Evolutionary conservation across 2,329 filamentous ascomycete genomes (phyloP).

Genomic region (Neonectria magnoliae): DNA sequence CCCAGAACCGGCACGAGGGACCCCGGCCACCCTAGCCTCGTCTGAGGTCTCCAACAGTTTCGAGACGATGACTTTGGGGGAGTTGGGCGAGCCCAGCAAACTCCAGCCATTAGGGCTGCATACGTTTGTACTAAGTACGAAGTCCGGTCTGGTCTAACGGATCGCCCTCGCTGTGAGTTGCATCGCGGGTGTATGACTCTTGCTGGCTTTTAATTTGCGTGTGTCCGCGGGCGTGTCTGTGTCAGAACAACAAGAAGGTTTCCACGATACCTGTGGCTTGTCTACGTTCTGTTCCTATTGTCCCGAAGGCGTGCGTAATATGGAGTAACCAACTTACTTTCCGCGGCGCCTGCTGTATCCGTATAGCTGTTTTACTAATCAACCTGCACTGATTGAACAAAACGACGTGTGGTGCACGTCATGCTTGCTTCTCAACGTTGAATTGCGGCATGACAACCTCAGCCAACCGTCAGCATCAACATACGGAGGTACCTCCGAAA

Average conservation of each 20-base stretch:
- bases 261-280: neutral
- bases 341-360: neutral
- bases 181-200: conserved; percentile 9
- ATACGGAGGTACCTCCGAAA: neutral
- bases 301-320: neutral
- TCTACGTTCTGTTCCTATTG: neutral
- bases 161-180: conserved; percentile 20
- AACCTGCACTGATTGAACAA: conserved; percentile 3
- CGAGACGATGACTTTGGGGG: conserved; percentile 6
- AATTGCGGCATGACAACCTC: conserved; percentile 4
- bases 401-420: conserved; percentile 9
- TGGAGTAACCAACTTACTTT: neutral
- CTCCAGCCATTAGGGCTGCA: conserved; percentile 21
- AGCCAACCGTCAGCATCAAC: conserved; percentile 13
- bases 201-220: neutral
- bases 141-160: conserved; percentile 3
- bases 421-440: conserved; percentile 20
- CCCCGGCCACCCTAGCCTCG: conserved; percentile 1
- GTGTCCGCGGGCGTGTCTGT: neutral
- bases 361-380: conserved; percentile 8
- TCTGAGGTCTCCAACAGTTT: neutral
- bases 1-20: conserved; percentile 21
- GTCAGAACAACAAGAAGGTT: neutral
- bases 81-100: neutral
- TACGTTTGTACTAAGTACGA: conserved; percentile 11